These are phyloP conservation scores for Dacryopinax primogenitus DNA, from an alignment of 768 basidiomycete species.

Conservation along the genomic window DNA sequence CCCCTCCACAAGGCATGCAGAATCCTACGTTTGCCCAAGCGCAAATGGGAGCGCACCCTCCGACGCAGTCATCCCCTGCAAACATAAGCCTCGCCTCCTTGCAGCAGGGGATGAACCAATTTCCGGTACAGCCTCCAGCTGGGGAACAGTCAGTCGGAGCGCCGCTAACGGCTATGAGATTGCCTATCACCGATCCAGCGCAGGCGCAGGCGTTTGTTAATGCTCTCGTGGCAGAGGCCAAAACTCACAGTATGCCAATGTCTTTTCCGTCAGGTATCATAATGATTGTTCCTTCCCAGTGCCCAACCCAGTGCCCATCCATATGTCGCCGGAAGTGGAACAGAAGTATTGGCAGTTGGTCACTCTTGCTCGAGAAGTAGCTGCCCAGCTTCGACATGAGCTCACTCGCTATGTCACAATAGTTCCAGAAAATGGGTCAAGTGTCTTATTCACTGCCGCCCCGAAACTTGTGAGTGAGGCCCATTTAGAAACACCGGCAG, in stretches of 20 bases:
- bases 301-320: not conserved
- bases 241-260: not conserved
- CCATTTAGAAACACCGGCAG: not conserved
- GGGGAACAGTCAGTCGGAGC: not conserved
- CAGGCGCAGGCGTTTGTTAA: not conserved
- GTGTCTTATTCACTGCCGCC: not conserved
- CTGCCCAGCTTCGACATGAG: not conserved
- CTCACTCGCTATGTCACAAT: not conserved
- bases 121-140: not conserved
- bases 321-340: not conserved
- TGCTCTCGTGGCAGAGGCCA: not conserved
- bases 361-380: not conserved
- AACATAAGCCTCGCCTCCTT: not conserved
- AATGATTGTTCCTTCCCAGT: not conserved
- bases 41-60: not conserved
- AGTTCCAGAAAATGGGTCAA: not conserved
- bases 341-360: conserved; percentile 7
- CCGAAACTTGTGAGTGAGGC: not conserved
- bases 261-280: not conserved
- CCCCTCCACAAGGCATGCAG: not conserved
- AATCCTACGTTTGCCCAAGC: not conserved
- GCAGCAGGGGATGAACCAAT: conserved; percentile 5
- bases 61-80: not conserved
- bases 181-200: conserved; percentile 1
- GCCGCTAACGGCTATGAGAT: not conserved